A percentile compares a stretch with the other conserved stretches of the same genome.
Conservation (phyloP, 192 early-diverging fungal genomes). For the Coemansia sp. region DNA sequence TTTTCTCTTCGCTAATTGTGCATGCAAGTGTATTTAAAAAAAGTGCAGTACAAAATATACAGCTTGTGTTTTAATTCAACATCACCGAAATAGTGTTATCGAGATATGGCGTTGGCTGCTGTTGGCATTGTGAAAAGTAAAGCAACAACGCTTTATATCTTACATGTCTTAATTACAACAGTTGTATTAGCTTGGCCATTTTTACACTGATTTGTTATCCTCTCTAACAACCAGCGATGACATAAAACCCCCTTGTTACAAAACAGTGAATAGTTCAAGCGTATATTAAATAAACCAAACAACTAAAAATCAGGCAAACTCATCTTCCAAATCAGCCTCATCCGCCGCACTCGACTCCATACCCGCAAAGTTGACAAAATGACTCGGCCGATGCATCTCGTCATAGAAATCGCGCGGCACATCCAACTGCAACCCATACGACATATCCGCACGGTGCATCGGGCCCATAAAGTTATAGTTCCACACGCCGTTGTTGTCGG, state of each 20-base stretch:
- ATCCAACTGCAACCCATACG: conserved; percentile 84
- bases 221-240: no score
- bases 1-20: neutral
- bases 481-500: conserved; percentile 89
- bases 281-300: no score
- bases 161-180: no score
- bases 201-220: neutral
- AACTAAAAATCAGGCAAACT: conserved; percentile 36
- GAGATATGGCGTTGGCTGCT: conserved; percentile 28
- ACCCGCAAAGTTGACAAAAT: conserved; percentile 89
- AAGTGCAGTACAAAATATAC: neutral
- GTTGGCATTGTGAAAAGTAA: conserved; percentile 33
- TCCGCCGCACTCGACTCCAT: conserved; percentile 54
- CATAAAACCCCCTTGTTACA: no score
- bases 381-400: conserved; percentile 90
- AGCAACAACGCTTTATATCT: conserved; percentile 33
- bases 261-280: no score
- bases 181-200: no score
- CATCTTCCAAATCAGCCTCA: conserved; percentile 52
- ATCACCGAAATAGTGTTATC: conserved; percentile 1
- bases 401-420: conserved; percentile 97
- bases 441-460: conserved; percentile 87
- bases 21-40: neutral
- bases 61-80: neutral
- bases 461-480: conserved; percentile 99